Conservation (phyloP, 2,329 filamentous ascomycete genomes). For the Chrysosporium queenslandicum region DNA sequence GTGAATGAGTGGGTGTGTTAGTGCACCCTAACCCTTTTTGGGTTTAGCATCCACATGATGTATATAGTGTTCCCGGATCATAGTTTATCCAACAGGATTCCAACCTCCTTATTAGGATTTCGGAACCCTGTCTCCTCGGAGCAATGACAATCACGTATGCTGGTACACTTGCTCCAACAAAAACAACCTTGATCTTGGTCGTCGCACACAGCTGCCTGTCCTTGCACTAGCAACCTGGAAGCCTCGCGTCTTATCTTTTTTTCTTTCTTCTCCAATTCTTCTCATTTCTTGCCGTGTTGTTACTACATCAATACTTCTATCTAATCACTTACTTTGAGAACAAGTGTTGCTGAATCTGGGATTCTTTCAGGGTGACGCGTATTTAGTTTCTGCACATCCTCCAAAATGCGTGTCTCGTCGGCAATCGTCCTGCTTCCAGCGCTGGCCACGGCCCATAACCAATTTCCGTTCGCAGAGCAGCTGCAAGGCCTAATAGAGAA, state of each 20-base stretch:
- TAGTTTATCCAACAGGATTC: no score
- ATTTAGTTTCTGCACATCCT: background rate
- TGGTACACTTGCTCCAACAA: no score
- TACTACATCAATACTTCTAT: background rate
- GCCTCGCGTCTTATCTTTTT: constrained; percentile 1
- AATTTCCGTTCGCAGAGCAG: constrained; percentile 43
- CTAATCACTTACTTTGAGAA: constrained; percentile 1
- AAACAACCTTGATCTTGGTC: constrained; percentile 5
- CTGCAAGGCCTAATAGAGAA: constrained; percentile 41
- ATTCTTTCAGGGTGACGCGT: background rate
- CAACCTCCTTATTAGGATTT: no score
- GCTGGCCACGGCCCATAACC: constrained; percentile 53
- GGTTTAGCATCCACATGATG: no score
- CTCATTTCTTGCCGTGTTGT: background rate
- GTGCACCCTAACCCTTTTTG: no score
- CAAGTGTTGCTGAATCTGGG: background rate
- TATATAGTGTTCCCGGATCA: no score
- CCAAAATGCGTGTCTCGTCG: constrained; percentile 20
- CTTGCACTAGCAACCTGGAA: background rate
- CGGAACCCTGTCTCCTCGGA: no score
- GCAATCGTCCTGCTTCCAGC: constrained; percentile 60
- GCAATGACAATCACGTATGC: no score
- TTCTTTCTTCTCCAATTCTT: background rate
- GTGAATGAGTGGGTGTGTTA: no score
- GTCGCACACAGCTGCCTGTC: background rate